Percentiles rank a stretch among this genome's conserved stretches.
Evolutionary conservation across 495 filamentous ascomycete species (phyloP).

Genomic region (Oleoguttula mirabilis): DNA sequence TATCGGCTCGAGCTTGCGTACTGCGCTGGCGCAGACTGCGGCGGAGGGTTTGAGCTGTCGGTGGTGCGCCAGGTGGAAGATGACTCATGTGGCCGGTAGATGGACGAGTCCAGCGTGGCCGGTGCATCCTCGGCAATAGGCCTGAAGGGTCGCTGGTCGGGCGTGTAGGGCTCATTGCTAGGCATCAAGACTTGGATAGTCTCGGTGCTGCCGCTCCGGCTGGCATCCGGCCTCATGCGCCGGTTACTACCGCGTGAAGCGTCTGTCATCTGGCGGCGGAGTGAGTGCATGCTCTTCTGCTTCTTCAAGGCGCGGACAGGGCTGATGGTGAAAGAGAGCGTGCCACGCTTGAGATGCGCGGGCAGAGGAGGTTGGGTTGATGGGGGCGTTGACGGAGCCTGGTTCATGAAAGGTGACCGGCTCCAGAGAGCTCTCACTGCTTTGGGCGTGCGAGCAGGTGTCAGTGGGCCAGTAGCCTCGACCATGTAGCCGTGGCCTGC

Average conservation of each 20-base stretch:
- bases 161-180: conserved; percentile 14
- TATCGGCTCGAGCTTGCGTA: conserved; percentile 15
- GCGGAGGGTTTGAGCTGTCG: not conserved
- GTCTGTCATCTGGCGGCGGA: conserved; percentile 16
- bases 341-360: conserved; percentile 15
- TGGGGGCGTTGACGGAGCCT: conserved; percentile 6
- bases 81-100: conserved; percentile 4
- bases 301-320: conserved; percentile 14
- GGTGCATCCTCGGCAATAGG: not conserved
- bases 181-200: conserved; percentile 33
- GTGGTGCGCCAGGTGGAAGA: not conserved
- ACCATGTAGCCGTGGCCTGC: conserved; percentile 5
- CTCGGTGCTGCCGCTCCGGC: conserved; percentile 20
- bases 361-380: conserved; percentile 9
- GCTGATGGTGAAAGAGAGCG: conserved; percentile 13
- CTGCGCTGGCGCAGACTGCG: conserved; percentile 6
- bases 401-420: conserved; percentile 12
- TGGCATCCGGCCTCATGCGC: conserved; percentile 2
- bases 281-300: conserved; percentile 19
- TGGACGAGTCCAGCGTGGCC: conserved; percentile 4
- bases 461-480: conserved; percentile 1
- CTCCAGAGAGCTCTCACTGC: conserved; percentile 11
- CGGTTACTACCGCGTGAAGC: not conserved
- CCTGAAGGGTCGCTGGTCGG: conserved; percentile 7
- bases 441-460: conserved; percentile 5